Percentiles rank a stretch among this genome's conserved stretches.
Conservation (phyloP, 2,329 filamentous ascomycete genomes). For the Aspergillus ochraceus region DNA sequence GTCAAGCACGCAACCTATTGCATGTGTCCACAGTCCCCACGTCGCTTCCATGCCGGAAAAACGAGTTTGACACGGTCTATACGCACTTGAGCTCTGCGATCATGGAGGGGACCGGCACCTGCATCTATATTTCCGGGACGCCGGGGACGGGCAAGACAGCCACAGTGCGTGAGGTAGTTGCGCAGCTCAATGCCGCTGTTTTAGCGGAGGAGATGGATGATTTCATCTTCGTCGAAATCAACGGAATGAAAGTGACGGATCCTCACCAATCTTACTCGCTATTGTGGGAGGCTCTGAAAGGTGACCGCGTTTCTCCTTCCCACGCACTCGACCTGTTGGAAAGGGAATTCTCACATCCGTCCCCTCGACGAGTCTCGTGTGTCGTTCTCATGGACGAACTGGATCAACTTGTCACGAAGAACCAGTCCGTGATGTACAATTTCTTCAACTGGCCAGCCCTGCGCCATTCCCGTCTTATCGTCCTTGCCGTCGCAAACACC, state of each 20-base stretch:
- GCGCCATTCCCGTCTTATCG: slow-evolving; percentile 87
- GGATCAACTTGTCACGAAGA: slow-evolving; percentile 95
- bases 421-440: slow-evolving; percentile 99
- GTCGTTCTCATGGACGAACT: slow-evolving; percentile 98
- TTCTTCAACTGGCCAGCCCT: slow-evolving; percentile 99
- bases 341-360: slow-evolving; percentile 88
- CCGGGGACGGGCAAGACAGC: slow-evolving; percentile 97
- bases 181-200: slow-evolving; percentile 84
- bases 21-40: slow-evolving; percentile 92
- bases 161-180: slow-evolving; percentile 91
- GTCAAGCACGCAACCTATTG: slow-evolving; percentile 80
- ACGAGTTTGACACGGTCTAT: slow-evolving; percentile 89
- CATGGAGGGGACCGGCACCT: slow-evolving; percentile 86
- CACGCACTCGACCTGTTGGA: slow-evolving; percentile 91
- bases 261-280: slow-evolving; percentile 94
- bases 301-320: slow-evolving; percentile 85
- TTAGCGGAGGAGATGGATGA: slow-evolving; percentile 90
- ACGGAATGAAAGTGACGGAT: slow-evolving; percentile 99
- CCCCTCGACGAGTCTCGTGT: slow-evolving; percentile 85
- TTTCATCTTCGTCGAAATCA: slow-evolving; percentile 99
- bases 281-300: slow-evolving; percentile 93
- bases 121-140: slow-evolving; percentile 99
- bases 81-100: slow-evolving; percentile 93
- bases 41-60: slow-evolving; percentile 85
- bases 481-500: slow-evolving; percentile 95